These are phyloP conservation scores for Colletotrichum brevisporum DNA, from an alignment of 2,329 filamentous ascomycete species.

Conservation along the genomic window DNA sequence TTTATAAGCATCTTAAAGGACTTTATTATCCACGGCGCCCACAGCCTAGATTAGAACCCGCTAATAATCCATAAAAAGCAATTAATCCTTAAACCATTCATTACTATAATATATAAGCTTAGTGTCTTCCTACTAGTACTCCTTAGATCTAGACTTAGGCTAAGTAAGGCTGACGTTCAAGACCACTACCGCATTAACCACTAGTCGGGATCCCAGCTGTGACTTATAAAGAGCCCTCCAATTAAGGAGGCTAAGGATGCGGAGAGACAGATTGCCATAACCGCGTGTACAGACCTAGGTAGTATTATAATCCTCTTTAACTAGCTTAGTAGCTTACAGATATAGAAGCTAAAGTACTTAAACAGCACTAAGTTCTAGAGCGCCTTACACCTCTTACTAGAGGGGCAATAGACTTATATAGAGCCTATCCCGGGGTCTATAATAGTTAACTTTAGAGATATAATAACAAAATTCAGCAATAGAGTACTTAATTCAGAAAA, in stretches of 20 bases:
- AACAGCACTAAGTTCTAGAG: slow-evolving; percentile 8
- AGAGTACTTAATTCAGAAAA: slow-evolving; percentile 1
- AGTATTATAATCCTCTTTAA: slow-evolving; percentile 5
- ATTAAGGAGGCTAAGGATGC: not conserved
- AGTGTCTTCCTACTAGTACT: not conserved
- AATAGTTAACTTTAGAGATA: slow-evolving; percentile 5
- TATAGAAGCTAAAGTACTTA: not conserved
- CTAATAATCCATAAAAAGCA: not conserved
- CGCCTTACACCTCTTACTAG: not conserved
- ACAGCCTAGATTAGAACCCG: slow-evolving; percentile 1
- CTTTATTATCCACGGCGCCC: not conserved
- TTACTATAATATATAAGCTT: not conserved
- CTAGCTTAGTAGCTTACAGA: not conserved
- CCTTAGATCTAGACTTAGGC: not conserved
- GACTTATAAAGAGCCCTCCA: not conserved
- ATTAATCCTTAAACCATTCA: not conserved
- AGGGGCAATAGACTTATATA: not conserved
- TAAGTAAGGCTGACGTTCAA: not conserved
- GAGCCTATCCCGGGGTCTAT: not conserved
- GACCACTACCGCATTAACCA: slow-evolving; percentile 4
- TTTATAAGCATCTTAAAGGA: slow-evolving; percentile 7
- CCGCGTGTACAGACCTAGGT: not conserved
- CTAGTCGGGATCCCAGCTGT: not conserved
- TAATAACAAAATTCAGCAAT: slow-evolving; percentile 9
- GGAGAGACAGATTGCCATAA: slow-evolving; percentile 2